Percentiles rank a stretch among this genome's conserved stretches.
phyloP scores from a whole-genome alignment of 768 basidiomycete genomes.

The Nidularia pulvinata region DNA sequence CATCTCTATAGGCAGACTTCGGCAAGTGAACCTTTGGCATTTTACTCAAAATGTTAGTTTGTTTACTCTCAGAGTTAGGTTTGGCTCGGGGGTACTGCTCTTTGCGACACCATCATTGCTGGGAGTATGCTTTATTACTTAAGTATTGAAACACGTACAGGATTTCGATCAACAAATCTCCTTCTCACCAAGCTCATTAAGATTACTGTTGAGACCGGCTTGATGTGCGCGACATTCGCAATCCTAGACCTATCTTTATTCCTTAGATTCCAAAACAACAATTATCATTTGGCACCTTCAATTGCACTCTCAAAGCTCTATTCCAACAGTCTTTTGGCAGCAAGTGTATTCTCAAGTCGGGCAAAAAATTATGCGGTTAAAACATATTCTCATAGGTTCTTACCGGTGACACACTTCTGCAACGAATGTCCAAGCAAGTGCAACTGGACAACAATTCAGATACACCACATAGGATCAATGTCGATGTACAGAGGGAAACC shows the following conservation, averaged over 20 bases:
- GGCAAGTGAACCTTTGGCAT: too few relatives aligned
- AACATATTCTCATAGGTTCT: too few relatives aligned
- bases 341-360: too few relatives aligned
- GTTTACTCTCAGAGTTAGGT: too few relatives aligned
- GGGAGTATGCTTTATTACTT: slow-evolving; percentile 17
- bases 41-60: too few relatives aligned
- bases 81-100: slow-evolving; percentile 14
- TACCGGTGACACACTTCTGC: too few relatives aligned
- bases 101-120: slow-evolving; percentile 17
- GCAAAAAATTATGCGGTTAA: too few relatives aligned
- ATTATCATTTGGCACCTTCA: slow-evolving; percentile 17
- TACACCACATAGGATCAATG: too few relatives aligned
- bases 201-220: slow-evolving; percentile 17
- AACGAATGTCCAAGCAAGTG: too few relatives aligned
- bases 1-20: too few relatives aligned
- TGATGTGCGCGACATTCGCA: slow-evolving; percentile 14
- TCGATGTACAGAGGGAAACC: too few relatives aligned
- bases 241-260: slow-evolving; percentile 14
- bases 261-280: slow-evolving; percentile 11
- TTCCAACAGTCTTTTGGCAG: slow-evolving; percentile 17
- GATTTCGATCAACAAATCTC: slow-evolving; percentile 13
- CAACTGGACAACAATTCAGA: too few relatives aligned
- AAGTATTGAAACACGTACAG: slow-evolving; percentile 11
- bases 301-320: slow-evolving; percentile 18
- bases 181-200: slow-evolving; percentile 13